Conservation (phyloP, 2,329 filamentous ascomycete genomes). For the Ambrosiella beaveri region DNA sequence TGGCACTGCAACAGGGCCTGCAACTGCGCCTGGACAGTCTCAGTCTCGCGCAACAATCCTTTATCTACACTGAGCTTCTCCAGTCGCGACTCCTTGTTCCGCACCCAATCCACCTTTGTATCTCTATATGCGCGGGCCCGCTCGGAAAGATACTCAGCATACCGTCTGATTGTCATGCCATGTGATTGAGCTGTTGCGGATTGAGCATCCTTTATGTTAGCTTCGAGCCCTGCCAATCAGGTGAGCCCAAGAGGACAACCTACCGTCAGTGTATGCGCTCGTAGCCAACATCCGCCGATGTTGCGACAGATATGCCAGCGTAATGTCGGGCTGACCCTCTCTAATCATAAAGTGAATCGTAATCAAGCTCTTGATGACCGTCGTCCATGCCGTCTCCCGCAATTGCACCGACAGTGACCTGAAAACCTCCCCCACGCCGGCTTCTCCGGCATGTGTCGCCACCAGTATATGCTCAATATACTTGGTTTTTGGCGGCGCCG, state of each 20-base stretch:
- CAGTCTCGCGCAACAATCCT: conserved; percentile 78
- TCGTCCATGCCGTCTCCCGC: conserved; percentile 97
- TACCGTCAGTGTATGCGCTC: conserved; percentile 83
- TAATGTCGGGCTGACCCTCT: conserved; percentile 79
- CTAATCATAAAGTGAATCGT: conserved; percentile 95
- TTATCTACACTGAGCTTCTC: conserved; percentile 83
- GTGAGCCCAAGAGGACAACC: conserved; percentile 21
- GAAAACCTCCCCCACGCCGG: conserved; percentile 90
- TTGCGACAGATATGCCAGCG: conserved; percentile 65
- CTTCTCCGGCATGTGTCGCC: conserved; percentile 86
- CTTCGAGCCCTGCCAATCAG: not conserved
- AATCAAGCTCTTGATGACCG: conserved; percentile 94
- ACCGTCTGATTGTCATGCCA: conserved; percentile 83
- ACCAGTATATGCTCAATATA: conserved; percentile 97
- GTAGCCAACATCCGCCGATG: conserved; percentile 73
- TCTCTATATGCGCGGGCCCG: conserved; percentile 68
- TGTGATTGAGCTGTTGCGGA: conserved; percentile 62
- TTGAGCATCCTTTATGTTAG: not conserved
- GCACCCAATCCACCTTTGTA: conserved; percentile 79
- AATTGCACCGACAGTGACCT: conserved; percentile 74
- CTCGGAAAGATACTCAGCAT: conserved; percentile 71
- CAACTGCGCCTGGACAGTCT: conserved; percentile 77
- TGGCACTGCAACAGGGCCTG: conserved; percentile 68
- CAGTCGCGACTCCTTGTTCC: conserved; percentile 62
- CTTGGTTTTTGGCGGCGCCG: conserved; percentile 87